Base-by-base conservation (phyloP, 106 monocot genomes). In the Vanilla planifolia region DNA sequence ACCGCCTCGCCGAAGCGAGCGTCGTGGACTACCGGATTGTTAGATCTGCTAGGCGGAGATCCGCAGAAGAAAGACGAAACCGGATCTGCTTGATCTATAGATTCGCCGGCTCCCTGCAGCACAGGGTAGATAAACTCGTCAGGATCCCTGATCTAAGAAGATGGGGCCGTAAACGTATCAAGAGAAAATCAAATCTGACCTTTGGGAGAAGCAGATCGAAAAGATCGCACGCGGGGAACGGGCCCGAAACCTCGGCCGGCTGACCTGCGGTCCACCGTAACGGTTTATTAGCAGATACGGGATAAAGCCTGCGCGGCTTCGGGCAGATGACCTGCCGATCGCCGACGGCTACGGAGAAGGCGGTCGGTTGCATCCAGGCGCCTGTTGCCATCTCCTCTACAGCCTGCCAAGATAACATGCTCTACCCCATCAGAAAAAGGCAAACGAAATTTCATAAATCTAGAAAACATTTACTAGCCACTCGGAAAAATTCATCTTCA, bases 301-400 rank as follows among this genome's bases (percentile, higher is more conserved):
- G 16, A 8, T 16, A 36, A 40, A 84, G 63, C 2, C 90, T 81
- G 22, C 81, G 75, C 0, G 92, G 92, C 32, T 81, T 88, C 7
- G 92, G 92, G 66, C 92, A 93, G 28, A 81, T 76, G 9, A 92
- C 67, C 20, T 77, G 69, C 48, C 73, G 71, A 28, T 80, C 85
- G 35, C 66, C 66, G 45, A 63, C 59, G 19, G 67, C 62, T n/a
- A n/a, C n/a, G 30, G 32, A 53, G 45, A 74, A 75, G 50, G 69
- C 58, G 66, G 65, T 77, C 55, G 61, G 72, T 55, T 69, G 48
- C 34, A 69, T 70, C 60, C 65, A 71, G 43, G 19, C 33, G 2
- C 35, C 57, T 19, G 33, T 57, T 57, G 57, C 57, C 57, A 57
- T 57, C 3, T 6, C 19, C 10, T 57, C 8, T 21, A 9, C 57